Evolutionary conservation across 2,329 filamentous ascomycete genomes (phyloP), one percentile per base, ranked within the genome.

Genomic region (Lachnellula willkommii): DNA sequence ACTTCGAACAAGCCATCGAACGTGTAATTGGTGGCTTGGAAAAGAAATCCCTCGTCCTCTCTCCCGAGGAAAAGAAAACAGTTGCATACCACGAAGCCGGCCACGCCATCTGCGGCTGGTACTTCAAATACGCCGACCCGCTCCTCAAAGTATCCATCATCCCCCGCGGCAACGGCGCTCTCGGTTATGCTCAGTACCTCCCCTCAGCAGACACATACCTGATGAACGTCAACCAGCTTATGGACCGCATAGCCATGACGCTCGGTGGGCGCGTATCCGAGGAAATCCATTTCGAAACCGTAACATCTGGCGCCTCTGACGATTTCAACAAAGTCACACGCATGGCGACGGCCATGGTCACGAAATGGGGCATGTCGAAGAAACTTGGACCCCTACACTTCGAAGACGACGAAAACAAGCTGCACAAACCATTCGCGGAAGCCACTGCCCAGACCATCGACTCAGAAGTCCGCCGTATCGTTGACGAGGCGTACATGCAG

Each of bases 241-340:
- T 97, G 90, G 94, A 99, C 72, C 91, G 94, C 65, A 99, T 99
- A 94, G 94, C 94, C 62, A 99, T 99, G 94, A 96, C 93, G 2
- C 85, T 99, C 54, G 94, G 92, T 65, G 94, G 94, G 1, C 90
- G 94, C 63, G 89, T 99, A 24, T 94, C 88, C 20, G 94, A 99
- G 75, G 94, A 99, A 73, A 77, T 99, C 7, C 93, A 99, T 75
- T 99, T 99, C 74, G 87, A 94, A 36, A 95, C 91, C 0, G 94
- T 99, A 20, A 99, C 94, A 1, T 94, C 89, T 47, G 94, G 94
- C 55, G 94, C 93, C 20, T 92, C 87, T 53, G 94, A 97, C 71
- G 94, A 99, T 71, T 99, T 99, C 82, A 93, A 94, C 75, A 99
- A 99, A 76, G 94, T 97, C 42, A 96, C 94, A 2, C 83, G 86